Percentiles rank a stretch among this genome's conserved stretches.
Conservation (phyloP, 352 stramenopile genomes). For the Globisporangium cederbergense region DNA sequence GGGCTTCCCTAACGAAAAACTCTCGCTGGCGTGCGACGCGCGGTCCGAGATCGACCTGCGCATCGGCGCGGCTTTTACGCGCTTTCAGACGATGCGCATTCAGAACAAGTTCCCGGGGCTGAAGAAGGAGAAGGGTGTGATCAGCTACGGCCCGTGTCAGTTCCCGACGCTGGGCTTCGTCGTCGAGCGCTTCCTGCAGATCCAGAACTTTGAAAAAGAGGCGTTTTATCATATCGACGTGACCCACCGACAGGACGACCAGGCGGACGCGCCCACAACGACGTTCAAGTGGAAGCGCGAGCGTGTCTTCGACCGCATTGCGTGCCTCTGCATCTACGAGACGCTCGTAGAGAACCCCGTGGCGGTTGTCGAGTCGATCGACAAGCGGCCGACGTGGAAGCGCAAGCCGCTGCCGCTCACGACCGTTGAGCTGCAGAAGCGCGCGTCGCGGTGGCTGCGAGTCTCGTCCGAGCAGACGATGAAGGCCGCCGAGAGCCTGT, state of each 20-base stretch:
- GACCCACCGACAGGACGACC: conserved; percentile 52
- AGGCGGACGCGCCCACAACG: conserved; percentile 57
- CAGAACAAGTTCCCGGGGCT: conserved; percentile 75
- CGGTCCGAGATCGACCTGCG: conserved; percentile 94
- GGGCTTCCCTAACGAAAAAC: conserved; percentile 67
- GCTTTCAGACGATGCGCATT: conserved; percentile 94
- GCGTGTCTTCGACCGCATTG: conserved; percentile 94
- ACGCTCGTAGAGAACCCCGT: conserved; percentile 57
- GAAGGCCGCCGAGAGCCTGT: conserved; percentile 94
- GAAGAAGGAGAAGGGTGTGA: conserved; percentile 80
- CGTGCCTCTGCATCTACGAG: conserved; percentile 92
- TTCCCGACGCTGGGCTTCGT: conserved; percentile 99
- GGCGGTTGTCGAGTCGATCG: conserved; percentile 60
- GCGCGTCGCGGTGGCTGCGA: conserved; percentile 92
- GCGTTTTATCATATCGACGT: conserved; percentile 96
- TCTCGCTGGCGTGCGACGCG: conserved; percentile 86
- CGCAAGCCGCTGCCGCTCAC: conserved; percentile 95
- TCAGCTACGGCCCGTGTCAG: conserved; percentile 99
- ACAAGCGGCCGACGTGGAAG: conserved; percentile 89
- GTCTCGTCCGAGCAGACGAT: conserved; percentile 97
- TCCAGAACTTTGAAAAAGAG: conserved; percentile 96
- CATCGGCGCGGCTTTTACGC: conserved; percentile 93
- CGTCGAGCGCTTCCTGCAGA: conserved; percentile 91
- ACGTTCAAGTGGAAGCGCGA: conserved; percentile 95
- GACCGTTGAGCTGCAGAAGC: conserved; percentile 99